Evolutionary conservation across 768 basidiomycete species (phyloP).

Genomic region (Mycena galopus): DNA sequence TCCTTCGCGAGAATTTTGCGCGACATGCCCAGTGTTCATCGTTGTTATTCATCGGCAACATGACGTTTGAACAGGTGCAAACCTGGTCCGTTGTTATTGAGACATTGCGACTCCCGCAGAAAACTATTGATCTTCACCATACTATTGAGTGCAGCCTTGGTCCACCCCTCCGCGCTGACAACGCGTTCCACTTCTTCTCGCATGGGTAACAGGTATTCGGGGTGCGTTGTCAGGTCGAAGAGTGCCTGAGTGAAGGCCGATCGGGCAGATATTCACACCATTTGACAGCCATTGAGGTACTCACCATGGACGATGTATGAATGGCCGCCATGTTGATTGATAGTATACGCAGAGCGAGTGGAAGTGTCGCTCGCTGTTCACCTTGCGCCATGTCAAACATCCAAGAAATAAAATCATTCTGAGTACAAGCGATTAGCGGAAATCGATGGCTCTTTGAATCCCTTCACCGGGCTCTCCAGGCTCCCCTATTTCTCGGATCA

Average conservation of each 20-base stretch:
- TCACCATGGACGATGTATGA: slow-evolving; percentile 52
- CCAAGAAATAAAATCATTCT: slow-evolving; percentile 51
- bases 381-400: slow-evolving; percentile 42
- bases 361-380: slow-evolving; percentile 26
- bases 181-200: slow-evolving; percentile 67
- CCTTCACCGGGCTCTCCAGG: slow-evolving; percentile 27
- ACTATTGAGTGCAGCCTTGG: slow-evolving; percentile 53
- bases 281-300: no score
- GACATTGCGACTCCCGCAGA: slow-evolving; percentile 55
- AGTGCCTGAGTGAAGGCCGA: slow-evolving; percentile 54
- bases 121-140: slow-evolving; percentile 62
- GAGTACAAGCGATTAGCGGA: not conserved
- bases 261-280: not conserved
- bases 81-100: slow-evolving; percentile 40
- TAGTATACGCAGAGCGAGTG: slow-evolving; percentile 41
- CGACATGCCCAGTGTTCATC: slow-evolving; percentile 38
- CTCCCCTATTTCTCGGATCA: no score
- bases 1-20: slow-evolving; percentile 41
- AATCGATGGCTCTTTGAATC: not conserved
- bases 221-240: slow-evolving; percentile 49
- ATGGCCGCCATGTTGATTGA: slow-evolving; percentile 49
- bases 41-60: not conserved
- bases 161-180: slow-evolving; percentile 62
- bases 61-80: not conserved
- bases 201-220: slow-evolving; percentile 51